Evolutionary conservation across 2,329 filamentous ascomycete species (phyloP).

Genomic region (Hysterium pulicare): DNA sequence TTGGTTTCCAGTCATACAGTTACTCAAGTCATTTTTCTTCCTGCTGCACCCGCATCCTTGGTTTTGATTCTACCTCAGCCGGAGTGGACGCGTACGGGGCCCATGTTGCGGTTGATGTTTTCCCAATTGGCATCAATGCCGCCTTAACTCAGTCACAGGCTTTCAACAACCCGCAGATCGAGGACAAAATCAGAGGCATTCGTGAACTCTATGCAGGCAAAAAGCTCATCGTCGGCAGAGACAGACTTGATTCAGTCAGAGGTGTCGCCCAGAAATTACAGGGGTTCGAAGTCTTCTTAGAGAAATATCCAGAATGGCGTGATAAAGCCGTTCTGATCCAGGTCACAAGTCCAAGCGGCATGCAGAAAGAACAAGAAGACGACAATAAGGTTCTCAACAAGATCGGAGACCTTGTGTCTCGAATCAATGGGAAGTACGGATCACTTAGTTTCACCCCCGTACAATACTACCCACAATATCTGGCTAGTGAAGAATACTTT

Average conservation of each 20-base stretch:
- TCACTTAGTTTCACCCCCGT: constrained; percentile 87
- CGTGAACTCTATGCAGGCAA: constrained; percentile 79
- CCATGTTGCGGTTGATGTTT: constrained; percentile 86
- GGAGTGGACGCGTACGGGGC: constrained; percentile 87
- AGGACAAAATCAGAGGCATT: constrained; percentile 69
- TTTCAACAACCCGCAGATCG: constrained; percentile 66
- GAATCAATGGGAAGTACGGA: constrained; percentile 88
- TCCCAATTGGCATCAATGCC: constrained; percentile 93
- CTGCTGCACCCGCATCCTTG: constrained; percentile 85
- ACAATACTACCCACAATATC: constrained; percentile 91
- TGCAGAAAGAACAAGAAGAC: constrained; percentile 71
- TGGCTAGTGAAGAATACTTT: constrained; percentile 88
- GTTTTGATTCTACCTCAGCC: constrained; percentile 80
- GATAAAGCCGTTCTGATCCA: constrained; percentile 92
- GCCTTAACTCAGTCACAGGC: constrained; percentile 71
- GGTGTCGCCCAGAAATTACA: constrained; percentile 95
- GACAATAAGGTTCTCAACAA: constrained; percentile 81
- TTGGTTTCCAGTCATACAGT: constrained; percentile 93
- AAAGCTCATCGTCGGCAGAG: constrained; percentile 91
- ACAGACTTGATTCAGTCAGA: constrained; percentile 87
- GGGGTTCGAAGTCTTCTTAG: constrained; percentile 88
- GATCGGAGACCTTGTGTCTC: constrained; percentile 84
- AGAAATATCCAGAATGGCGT: constrained; percentile 86
- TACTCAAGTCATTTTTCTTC: constrained; percentile 94
- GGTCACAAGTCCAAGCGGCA: constrained; percentile 82